Evolutionary conservation across 805 yeast genomes (phyloP).

Genomic region (Kodamaea neixiangensis): DNA sequence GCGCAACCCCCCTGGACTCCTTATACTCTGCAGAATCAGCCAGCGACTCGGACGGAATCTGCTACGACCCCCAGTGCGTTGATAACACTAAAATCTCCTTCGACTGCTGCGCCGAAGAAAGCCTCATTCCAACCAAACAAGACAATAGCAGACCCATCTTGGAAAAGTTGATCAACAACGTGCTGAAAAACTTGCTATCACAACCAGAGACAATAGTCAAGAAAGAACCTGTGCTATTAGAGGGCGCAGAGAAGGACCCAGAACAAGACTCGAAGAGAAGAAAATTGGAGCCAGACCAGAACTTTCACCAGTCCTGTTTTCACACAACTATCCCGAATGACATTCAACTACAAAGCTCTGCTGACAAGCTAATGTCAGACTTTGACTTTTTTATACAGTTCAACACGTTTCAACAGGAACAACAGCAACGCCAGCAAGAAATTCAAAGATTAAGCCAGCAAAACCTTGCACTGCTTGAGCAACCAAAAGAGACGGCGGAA

Average conservation of each 20-base stretch:
- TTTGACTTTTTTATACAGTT: slow-evolving; percentile 41
- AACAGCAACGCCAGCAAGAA: slow-evolving; percentile 2
- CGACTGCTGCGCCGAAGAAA: slow-evolving; percentile 7
- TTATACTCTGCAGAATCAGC: background rate
- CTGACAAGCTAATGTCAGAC: slow-evolving; percentile 27
- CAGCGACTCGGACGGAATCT: slow-evolving; percentile 11
- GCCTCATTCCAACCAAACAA: background rate
- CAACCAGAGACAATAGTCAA: slow-evolving; percentile 6
- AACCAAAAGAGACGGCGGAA: background rate
- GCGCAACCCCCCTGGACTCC: background rate
- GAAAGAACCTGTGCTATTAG: slow-evolving; percentile 10
- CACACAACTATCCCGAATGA: slow-evolving; percentile 43
- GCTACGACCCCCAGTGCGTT: slow-evolving; percentile 12
- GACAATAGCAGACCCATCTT: slow-evolving; percentile 27
- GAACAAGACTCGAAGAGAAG: slow-evolving; percentile 8
- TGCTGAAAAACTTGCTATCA: slow-evolving; percentile 29
- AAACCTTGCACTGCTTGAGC: background rate
- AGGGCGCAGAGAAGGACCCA: slow-evolving; percentile 6
- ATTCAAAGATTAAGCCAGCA: background rate
- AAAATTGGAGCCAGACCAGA: slow-evolving; percentile 6
- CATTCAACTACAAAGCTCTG: background rate
- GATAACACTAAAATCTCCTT: slow-evolving; percentile 7
- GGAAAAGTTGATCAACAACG: slow-evolving; percentile 39
- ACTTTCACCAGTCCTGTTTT: slow-evolving; percentile 44
- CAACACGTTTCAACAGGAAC: slow-evolving; percentile 28